Base-by-base conservation (phyloP, 208 protist species). In the Lotmaria passim region DNA sequence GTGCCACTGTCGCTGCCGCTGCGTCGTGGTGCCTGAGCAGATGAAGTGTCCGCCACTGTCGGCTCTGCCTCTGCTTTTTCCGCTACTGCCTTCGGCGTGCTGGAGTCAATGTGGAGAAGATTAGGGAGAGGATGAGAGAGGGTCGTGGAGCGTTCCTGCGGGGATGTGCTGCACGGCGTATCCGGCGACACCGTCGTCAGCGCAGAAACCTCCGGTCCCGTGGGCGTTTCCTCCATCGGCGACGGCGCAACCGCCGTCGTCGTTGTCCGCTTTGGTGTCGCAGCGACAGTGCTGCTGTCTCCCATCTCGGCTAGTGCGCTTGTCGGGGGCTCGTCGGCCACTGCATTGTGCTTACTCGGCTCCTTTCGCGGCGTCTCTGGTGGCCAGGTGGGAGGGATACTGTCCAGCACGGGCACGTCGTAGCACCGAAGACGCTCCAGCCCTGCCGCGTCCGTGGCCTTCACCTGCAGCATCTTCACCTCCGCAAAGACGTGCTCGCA, bases 381-480 rank as follows among this genome's bases (percentile, higher is more conserved):
- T 3, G 59, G 52, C 73, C 65, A 78, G 30, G 73, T 14, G 11
- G 57, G 60, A 4, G 68, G 60, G 1, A 80, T 69, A 38, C 73
- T 56, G 43, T 61, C 68, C 17, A 70, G 53, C 21, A 68, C 34
- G 7, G 74, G 74, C 39, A 75, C 65, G 43, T 75, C 46, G 23
- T 73, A 73, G 5, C 36, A 47, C 21, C 60, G 62, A 12, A 73
- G 56, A 2, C 57, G 53, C 44, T 69, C 53, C 21, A 80, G 21
- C 24, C 60, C 60, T 19, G 38, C 62, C 15, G 52, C 28, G 19
- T 81, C 63, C 10, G 56, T 63, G 1, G 71, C 47, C 12, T 47
- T 56, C 33, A 55, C 26, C 59, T 76, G 75, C 19, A 81, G 69
- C 69, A 66, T 68, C 58, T 65, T 72, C 26, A 81, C 30, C 47